Base-by-base conservation (phyloP, 139 green algal genomes). In the Tetraselmis chui region DNA sequence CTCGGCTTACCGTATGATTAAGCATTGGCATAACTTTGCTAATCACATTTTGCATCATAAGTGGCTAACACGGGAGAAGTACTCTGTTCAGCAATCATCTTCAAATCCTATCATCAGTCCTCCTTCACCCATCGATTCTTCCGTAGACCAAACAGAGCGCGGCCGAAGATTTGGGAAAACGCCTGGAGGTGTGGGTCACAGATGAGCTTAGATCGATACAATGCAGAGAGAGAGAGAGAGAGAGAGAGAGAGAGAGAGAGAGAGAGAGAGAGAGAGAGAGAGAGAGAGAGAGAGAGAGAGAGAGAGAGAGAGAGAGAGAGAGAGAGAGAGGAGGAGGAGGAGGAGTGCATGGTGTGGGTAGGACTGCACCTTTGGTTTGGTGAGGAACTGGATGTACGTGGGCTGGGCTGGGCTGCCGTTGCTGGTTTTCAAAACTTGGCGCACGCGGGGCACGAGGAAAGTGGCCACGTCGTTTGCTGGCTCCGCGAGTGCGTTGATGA, bases 401-500 rank as follows among this genome's bases (percentile, higher is more conserved):
- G 80, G 45, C 59, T 24, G n/a, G 58, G 25, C n/a, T 29, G 28
- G 25, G 1, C 59, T 18, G 0, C 29, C 79, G 5, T n/a, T 30
- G 1, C 32, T 28, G 67, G 80, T 74, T 30, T 82, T 58, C 1
- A 92, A 88, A 30, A 97, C 91, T 11, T 86, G 32, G 0, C 95
- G 85, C 18, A 98, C 86, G n/a, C 88, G 84, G 0, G 94, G 95
- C 29, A 98, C 95, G 29, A 98, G 82, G 59, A 83, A 89, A 22
- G 88, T 30, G 0, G 95, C 95, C 27, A 97, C 92, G 0, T 89
- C 87, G 23, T 91, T 79, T 0, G 92, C 86, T 0, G 87, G 75
- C 89, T 98, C 94, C 1, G 94, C 95, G 31, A 98, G 86, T 79
- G 89, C 95, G 88, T 98, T 98, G 89, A 98, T 96, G 85, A 99